phyloP scores from a whole-genome alignment of 1,139 yeast genomes.

The Saccharomycopsis hybrid region DNA sequence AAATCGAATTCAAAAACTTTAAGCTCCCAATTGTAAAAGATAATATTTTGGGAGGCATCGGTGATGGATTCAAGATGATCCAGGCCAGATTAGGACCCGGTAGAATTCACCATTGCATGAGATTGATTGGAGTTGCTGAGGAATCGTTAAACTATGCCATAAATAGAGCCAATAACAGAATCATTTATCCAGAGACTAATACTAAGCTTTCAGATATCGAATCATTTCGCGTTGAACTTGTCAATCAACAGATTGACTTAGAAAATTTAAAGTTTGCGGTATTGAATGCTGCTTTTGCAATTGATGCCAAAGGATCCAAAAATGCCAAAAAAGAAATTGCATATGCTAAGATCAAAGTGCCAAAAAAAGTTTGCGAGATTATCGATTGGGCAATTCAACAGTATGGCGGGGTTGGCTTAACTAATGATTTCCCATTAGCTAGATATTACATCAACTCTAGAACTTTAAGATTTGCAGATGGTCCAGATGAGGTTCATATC shows the following conservation, averaged over 20 bases:
- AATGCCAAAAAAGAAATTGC: constrained; percentile 55
- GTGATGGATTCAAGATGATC: constrained; percentile 62
- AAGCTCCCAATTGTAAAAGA: constrained; percentile 38
- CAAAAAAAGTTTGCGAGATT: constrained; percentile 47
- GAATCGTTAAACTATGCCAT: constrained; percentile 49
- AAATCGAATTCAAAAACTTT: constrained; percentile 47
- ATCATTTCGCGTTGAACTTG: constrained; percentile 47
- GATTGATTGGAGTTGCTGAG: constrained; percentile 62
- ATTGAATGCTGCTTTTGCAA: constrained; percentile 59
- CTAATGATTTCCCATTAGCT: constrained; percentile 59
- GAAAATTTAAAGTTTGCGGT: constrained; percentile 54
- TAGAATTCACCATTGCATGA: constrained; percentile 70
- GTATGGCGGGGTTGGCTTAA: constrained; percentile 65
- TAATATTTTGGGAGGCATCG: constrained; percentile 40
- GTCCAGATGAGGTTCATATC: constrained; percentile 71
- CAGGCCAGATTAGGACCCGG: constrained; percentile 73
- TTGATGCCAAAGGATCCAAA: constrained; percentile 53
- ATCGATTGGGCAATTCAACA: constrained; percentile 66
- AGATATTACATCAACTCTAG: constrained; percentile 50
- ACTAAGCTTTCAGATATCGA: constrained; percentile 14
- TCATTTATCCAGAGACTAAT: constrained; percentile 29
- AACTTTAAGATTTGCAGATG: constrained; percentile 65
- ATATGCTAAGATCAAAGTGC: constrained; percentile 64
- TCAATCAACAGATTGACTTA: constrained; percentile 51
- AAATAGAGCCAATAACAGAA: constrained; percentile 48